Conservation (phyloP, 208 protist species). For the Lotmaria passim region DNA sequence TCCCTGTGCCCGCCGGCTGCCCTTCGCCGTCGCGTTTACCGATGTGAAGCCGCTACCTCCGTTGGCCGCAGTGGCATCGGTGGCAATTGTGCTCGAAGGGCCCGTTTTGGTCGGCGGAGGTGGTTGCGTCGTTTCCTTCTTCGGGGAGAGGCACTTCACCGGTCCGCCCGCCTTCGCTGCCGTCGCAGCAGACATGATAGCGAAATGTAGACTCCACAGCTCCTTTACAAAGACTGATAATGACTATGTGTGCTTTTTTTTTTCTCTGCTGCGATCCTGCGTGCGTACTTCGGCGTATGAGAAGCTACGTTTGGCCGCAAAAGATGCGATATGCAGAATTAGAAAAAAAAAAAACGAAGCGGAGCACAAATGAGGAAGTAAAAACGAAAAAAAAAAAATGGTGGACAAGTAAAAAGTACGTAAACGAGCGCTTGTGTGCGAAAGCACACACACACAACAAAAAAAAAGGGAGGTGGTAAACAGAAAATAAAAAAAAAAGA, state of each 20-base stretch:
- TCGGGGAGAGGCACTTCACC: slow-evolving; percentile 5
- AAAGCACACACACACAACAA: not conserved
- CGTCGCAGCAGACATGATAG: not conserved
- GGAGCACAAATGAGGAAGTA: not conserved
- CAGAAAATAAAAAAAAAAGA: no score
- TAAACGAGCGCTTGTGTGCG: not conserved
- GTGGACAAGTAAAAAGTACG: not conserved
- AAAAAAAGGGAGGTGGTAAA: no score
- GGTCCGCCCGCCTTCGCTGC: not conserved
- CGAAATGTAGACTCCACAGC: no score
- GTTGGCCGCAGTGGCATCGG: not conserved
- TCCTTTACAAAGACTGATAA: no score
- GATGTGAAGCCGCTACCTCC: no score
- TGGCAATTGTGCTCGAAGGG: not conserved
- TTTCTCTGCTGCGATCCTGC: no score
- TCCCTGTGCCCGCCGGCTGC: slow-evolving; percentile 22
- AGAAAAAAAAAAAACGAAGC: not conserved
- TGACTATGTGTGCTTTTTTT: no score
- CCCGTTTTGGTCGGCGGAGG: not conserved
- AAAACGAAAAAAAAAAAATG: not conserved
- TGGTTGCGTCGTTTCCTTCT: not conserved
- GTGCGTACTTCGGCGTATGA: not conserved
- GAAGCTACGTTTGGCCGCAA: not conserved
- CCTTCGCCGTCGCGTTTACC: slow-evolving; percentile 17
- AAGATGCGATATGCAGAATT: not conserved